These are phyloP conservation scores for Vitis labrusca DNA, from an alignment of 164 flowering plant genomes.

Conservation along the genomic window DNA sequence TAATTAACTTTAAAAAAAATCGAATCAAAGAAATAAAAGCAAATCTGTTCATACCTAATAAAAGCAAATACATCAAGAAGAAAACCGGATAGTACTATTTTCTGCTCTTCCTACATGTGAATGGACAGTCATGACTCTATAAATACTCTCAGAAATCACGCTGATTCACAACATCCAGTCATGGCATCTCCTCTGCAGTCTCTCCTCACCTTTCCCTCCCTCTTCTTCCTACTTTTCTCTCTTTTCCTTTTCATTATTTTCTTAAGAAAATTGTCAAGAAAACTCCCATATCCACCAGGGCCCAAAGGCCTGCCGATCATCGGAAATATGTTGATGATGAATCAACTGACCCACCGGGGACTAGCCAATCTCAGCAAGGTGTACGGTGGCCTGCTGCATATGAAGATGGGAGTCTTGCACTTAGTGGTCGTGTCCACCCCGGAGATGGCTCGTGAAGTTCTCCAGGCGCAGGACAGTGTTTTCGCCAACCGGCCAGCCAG, in stretches of 20 bases:
- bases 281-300: conserved; percentile 30
- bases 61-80: no score
- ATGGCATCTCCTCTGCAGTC: neutral
- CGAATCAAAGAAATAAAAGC: no score
- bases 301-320: conserved; percentile 28
- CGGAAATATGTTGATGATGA: conserved; percentile 26
- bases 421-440: conserved; percentile 22
- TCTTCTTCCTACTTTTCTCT: conserved; percentile 3
- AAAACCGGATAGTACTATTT: no score
- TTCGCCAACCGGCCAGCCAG: conserved; percentile 31
- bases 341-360: conserved; percentile 30
- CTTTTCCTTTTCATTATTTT: neutral
- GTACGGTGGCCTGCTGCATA: conserved; percentile 27
- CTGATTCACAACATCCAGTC: neutral
- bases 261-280: neutral
- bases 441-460: conserved; percentile 22
- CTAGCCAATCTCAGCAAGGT: conserved; percentile 16
- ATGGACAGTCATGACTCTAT: no score
- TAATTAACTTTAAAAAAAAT: no score
- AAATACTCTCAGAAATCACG: no score
- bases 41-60: no score
- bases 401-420: conserved; percentile 18
- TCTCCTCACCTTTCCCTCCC: neutral
- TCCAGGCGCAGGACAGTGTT: conserved; percentile 25
- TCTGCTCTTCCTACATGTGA: no score